These are phyloP conservation scores for Tolypocladium ovalisporum DNA, from an alignment of 2,329 filamentous ascomycete genomes.

Conservation along the genomic window DNA sequence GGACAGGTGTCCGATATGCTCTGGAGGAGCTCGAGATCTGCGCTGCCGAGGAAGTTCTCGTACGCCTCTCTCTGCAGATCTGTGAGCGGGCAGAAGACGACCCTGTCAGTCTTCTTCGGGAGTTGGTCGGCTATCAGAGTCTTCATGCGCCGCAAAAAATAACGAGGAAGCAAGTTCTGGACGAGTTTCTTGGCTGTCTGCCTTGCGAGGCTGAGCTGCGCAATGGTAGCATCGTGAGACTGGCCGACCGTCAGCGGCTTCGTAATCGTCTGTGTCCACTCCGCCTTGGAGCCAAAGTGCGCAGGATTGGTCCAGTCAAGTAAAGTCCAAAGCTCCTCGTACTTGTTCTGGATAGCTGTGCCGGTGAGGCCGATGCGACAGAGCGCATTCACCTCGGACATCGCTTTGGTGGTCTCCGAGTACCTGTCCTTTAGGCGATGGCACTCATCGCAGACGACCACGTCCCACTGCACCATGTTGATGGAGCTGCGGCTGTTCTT, in stretches of 20 bases:
- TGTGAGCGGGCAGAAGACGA: constrained; percentile 90
- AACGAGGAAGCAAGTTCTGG: constrained; percentile 74
- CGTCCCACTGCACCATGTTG: constrained; percentile 87
- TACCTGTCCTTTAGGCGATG: constrained; percentile 74
- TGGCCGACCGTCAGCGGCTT: constrained; percentile 78
- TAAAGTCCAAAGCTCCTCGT: constrained; percentile 92
- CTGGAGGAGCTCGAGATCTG: constrained; percentile 59
- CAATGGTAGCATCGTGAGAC: constrained; percentile 78
- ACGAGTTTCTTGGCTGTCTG: constrained; percentile 77
- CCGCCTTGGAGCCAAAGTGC: constrained; percentile 47
- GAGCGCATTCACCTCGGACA: constrained; percentile 83
- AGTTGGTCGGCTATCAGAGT: constrained; percentile 82
- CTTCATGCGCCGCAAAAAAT: constrained; percentile 91
- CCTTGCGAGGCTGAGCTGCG: constrained; percentile 71
- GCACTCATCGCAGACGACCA: constrained; percentile 88
- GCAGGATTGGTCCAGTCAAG: constrained; percentile 95
- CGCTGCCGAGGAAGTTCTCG: constrained; percentile 61
- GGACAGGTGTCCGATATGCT: constrained; percentile 56
- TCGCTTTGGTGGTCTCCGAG: constrained; percentile 70
- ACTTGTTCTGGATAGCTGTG: constrained; percentile 95
- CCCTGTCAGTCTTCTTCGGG: constrained; percentile 86
- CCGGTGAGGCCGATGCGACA: constrained; percentile 90
- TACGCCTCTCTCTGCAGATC: constrained; percentile 74
- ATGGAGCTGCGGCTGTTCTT: constrained; percentile 61
- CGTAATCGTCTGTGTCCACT: constrained; percentile 72